phyloP scores from a whole-genome alignment of 306 rosid species.

The Cucumis melo region DNA sequence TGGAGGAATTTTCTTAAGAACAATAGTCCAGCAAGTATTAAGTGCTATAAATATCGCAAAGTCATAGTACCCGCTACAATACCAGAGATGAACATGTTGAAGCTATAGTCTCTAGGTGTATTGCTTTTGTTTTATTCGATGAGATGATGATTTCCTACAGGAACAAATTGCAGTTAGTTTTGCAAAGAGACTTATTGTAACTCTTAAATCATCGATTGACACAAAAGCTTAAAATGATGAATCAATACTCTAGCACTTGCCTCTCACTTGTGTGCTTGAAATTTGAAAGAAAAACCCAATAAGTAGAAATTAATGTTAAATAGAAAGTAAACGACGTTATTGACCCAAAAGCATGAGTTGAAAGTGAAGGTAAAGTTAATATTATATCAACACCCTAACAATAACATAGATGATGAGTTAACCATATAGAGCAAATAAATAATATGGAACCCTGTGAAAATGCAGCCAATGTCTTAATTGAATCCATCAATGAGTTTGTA shows the following conservation, averaged over 20 bases:
- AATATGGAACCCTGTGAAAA: slow-evolving; percentile 40
- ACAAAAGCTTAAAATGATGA: too few relatives aligned
- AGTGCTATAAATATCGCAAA: background rate
- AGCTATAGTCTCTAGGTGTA: slow-evolving; percentile 48
- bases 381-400: too few relatives aligned
- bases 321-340: too few relatives aligned
- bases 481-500: slow-evolving; percentile 61
- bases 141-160: slow-evolving; percentile 72
- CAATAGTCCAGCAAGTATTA: background rate
- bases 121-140: slow-evolving; percentile 36
- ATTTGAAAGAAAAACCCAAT: too few relatives aligned
- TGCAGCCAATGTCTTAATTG: slow-evolving; percentile 50
- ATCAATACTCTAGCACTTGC: too few relatives aligned
- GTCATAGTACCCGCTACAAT: slow-evolving; percentile 11
- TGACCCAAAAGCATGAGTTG: too few relatives aligned
- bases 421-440: slow-evolving; percentile 6
- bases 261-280: too few relatives aligned
- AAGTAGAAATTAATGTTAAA: too few relatives aligned
- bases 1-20: background rate
- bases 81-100: slow-evolving; percentile 71
- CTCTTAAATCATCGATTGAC: too few relatives aligned
- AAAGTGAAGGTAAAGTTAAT: too few relatives aligned
- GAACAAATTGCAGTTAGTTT: too few relatives aligned
- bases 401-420: slow-evolving; percentile 5
- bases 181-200: too few relatives aligned